Conservation (phyloP, 1,284 basidiomycete species). For the Golubevia pallescens region DNA sequence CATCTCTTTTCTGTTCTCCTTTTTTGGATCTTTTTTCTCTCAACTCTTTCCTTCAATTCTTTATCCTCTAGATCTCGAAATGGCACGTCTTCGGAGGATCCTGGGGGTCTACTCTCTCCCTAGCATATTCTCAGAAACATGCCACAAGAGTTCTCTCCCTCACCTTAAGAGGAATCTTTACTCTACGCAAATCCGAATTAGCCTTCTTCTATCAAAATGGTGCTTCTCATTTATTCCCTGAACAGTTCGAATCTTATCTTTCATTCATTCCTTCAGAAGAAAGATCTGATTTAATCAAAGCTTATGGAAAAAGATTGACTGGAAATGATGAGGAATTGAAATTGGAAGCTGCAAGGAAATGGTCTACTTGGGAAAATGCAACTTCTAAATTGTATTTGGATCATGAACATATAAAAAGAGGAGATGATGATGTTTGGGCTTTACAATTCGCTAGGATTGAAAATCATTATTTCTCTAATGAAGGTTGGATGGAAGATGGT, state of each 20-base stretch:
- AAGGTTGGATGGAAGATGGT: constrained; percentile 88
- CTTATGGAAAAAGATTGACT: constrained; percentile 59
- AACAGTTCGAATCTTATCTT: constrained; percentile 44
- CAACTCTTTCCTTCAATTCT: no score
- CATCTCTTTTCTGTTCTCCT: no score
- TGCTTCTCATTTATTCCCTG: constrained; percentile 53
- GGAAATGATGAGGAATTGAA: constrained; percentile 27
- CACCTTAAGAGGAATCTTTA: constrained; percentile 89
- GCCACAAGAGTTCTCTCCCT: constrained; percentile 80
- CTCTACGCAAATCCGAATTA: constrained; percentile 80
- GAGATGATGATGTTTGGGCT: constrained; percentile 14
- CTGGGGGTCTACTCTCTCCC: not conserved
- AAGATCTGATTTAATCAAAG: constrained; percentile 49
- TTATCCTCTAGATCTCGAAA: constrained; percentile 14
- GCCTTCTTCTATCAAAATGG: constrained; percentile 91
- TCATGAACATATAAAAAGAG: constrained; percentile 28
- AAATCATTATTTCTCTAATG: constrained; percentile 22
- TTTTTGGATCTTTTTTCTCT: no score
- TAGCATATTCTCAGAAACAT: constrained; percentile 69
- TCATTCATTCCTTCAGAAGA: constrained; percentile 51
- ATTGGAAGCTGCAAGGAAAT: constrained; percentile 48
- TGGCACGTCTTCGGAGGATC: constrained; percentile 60
- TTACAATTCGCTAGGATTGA: constrained; percentile 17
- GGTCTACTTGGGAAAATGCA: constrained; percentile 58
- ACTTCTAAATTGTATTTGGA: constrained; percentile 55